These are phyloP conservation scores for Cladorrhinum samala DNA, from an alignment of 495 filamentous ascomycete genomes.

Conservation along the genomic window DNA sequence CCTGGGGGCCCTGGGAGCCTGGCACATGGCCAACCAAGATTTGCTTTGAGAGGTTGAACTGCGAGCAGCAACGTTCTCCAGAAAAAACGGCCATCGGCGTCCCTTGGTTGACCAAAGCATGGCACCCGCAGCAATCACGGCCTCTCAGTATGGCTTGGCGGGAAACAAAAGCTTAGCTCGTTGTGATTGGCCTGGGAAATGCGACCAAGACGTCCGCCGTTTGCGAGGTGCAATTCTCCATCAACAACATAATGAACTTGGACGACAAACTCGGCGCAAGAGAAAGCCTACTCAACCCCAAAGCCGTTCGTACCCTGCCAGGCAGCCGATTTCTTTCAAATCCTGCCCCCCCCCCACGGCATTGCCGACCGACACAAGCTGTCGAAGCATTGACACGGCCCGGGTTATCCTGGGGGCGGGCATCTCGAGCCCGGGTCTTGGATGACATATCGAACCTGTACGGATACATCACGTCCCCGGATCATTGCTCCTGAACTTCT, in stretches of 20 bases:
- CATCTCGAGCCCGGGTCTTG: not conserved
- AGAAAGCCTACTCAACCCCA: no score
- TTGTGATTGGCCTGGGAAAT: no score
- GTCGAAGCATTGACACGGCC: not conserved
- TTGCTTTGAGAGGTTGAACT: constrained; percentile 3
- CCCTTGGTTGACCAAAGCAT: not conserved
- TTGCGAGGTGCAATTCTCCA: no score
- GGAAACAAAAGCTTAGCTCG: no score
- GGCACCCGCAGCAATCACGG: constrained; percentile 4
- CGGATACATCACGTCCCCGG: not conserved
- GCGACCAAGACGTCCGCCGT: no score
- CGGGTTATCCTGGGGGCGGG: not conserved
- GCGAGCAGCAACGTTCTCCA: constrained; percentile 3
- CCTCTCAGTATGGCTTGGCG: not conserved
- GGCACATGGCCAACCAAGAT: constrained; percentile 6
- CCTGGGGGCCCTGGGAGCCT: no score
- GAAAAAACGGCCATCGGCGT: not conserved
- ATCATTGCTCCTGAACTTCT: not conserved
- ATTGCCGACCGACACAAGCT: not conserved
- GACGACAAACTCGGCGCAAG: no score
- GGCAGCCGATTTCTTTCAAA: not conserved
- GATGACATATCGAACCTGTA: not conserved
- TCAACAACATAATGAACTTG: no score
- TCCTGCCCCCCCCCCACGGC: not conserved
- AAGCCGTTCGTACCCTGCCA: no score